A percentile compares a stretch with the other conserved stretches of the same genome.
Evolutionary conservation across 768 basidiomycete genomes (phyloP).

Genomic region (Thelephora ganbajun): DNA sequence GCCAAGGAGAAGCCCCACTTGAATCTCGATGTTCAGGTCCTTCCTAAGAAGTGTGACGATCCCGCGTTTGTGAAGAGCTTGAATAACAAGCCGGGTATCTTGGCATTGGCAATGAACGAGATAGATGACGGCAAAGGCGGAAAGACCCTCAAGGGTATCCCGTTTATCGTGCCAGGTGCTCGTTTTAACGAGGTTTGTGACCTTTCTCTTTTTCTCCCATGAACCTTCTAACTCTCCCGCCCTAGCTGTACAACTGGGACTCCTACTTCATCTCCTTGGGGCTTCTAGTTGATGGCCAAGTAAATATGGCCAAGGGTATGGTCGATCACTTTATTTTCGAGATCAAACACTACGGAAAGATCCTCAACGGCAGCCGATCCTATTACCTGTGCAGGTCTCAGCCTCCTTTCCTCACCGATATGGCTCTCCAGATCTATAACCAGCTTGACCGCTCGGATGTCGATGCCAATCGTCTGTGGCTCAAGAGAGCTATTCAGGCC

Average conservation of each 20-base stretch:
- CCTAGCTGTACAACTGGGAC: constrained; percentile 87
- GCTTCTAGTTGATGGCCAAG: constrained; percentile 86
- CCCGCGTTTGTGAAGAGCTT: constrained; percentile 82
- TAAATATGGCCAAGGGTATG: constrained; percentile 93
- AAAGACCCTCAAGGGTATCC: constrained; percentile 80
- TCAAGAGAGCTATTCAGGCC: constrained; percentile 91
- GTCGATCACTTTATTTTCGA: constrained; percentile 99
- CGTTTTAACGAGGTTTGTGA: constrained; percentile 80
- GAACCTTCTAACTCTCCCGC: constrained; percentile 1
- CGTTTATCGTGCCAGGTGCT: constrained; percentile 94
- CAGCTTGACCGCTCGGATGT: constrained; percentile 80
- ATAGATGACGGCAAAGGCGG: constrained; percentile 68
- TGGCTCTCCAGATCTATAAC: constrained; percentile 96
- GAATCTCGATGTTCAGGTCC: constrained; percentile 82
- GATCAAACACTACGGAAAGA: constrained; percentile 95
- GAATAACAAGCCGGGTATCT: constrained; percentile 86
- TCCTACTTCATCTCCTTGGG: constrained; percentile 92
- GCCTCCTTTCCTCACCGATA: constrained; percentile 96
- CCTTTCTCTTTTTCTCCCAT: background rate
- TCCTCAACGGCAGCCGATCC: constrained; percentile 90
- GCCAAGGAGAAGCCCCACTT: constrained; percentile 87
- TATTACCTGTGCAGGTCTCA: constrained; percentile 93
- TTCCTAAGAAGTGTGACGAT: constrained; percentile 80
- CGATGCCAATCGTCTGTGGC: constrained; percentile 74
- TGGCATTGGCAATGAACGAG: constrained; percentile 93